These are phyloP conservation scores for Epicoccum sorghinum DNA, from an alignment of 2,329 filamentous ascomycete genomes.

Conservation along the genomic window DNA sequence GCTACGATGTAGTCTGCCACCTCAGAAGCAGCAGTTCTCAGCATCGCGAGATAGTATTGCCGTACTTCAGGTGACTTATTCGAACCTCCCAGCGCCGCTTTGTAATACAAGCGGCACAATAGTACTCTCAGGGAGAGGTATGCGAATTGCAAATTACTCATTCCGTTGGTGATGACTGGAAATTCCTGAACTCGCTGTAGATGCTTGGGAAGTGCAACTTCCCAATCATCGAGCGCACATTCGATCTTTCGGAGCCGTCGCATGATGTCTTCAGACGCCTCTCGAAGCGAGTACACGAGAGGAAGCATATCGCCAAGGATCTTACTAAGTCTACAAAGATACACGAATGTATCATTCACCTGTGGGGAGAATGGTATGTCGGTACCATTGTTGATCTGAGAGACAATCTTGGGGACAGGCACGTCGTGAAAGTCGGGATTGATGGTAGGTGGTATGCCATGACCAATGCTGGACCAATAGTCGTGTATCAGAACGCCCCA, in stretches of 20 bases:
- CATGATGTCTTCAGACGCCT: constrained; percentile 8
- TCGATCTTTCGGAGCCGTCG: constrained; percentile 19
- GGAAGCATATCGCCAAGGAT: constrained; percentile 27
- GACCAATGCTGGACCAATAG: constrained; percentile 29
- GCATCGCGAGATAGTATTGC: constrained; percentile 17
- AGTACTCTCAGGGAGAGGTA: constrained; percentile 24
- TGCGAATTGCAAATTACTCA: constrained; percentile 26
- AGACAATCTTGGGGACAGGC: constrained; percentile 8
- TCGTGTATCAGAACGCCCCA: constrained; percentile 31
- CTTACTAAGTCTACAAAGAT: constrained; percentile 24
- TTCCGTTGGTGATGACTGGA: constrained; percentile 10
- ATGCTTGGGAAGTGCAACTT: constrained; percentile 13
- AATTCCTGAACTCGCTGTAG: not conserved
- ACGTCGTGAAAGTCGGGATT: constrained; percentile 24
- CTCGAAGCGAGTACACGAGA: constrained; percentile 21
- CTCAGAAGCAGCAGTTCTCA: constrained; percentile 18
- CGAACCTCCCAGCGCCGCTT: constrained; percentile 9
- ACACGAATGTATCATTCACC: constrained; percentile 15
- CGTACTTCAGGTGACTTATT: constrained; percentile 7
- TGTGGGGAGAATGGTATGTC: not conserved
- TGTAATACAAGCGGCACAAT: constrained; percentile 20
- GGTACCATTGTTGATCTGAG: not conserved
- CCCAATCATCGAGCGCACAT: constrained; percentile 22
- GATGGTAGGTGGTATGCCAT: constrained; percentile 27
- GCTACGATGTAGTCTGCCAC: constrained; percentile 14